These are phyloP conservation scores for Setaria italica DNA, from an alignment of 202 grass and related monocot genomes.

Conservation along the genomic window DNA sequence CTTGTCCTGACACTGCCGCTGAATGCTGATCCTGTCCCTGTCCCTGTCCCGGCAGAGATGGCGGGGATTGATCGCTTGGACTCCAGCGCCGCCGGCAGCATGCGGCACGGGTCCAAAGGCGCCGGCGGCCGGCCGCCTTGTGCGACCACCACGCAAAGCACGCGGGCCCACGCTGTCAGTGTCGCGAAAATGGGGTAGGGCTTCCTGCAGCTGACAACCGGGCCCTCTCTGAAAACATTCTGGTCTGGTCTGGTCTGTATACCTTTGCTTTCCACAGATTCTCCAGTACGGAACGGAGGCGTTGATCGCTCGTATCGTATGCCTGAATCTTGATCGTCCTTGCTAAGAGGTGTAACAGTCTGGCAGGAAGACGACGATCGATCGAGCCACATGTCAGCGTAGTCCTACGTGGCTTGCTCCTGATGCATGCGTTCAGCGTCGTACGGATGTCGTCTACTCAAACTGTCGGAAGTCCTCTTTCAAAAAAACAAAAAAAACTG, in stretches of 20 bases:
- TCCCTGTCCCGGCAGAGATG: not conserved
- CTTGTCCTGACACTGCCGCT: slow-evolving; percentile 11
- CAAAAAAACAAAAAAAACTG: no score
- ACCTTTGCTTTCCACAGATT: not conserved
- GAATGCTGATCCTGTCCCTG: not conserved
- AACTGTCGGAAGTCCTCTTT: not conserved
- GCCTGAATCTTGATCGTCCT: no score
- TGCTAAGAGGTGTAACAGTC: no score
- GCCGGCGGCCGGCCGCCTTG: not conserved
- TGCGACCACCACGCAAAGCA: not conserved
- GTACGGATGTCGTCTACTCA: not conserved
- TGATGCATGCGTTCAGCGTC: not conserved
- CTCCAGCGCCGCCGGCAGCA: not conserved
- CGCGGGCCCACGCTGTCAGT: not conserved
- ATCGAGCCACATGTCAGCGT: not conserved
- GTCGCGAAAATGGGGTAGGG: not conserved
- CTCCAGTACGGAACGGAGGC: not conserved
- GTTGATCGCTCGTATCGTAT: no score
- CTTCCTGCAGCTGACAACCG: not conserved
- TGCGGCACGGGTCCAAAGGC: not conserved
- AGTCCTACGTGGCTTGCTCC: not conserved
- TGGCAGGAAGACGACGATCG: not conserved
- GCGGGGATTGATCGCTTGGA: not conserved
- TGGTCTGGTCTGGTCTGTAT: not conserved
- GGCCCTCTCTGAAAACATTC: not conserved